Base-by-base conservation (phyloP, 179 eudicot species). In the Silene coronaria region DNA sequence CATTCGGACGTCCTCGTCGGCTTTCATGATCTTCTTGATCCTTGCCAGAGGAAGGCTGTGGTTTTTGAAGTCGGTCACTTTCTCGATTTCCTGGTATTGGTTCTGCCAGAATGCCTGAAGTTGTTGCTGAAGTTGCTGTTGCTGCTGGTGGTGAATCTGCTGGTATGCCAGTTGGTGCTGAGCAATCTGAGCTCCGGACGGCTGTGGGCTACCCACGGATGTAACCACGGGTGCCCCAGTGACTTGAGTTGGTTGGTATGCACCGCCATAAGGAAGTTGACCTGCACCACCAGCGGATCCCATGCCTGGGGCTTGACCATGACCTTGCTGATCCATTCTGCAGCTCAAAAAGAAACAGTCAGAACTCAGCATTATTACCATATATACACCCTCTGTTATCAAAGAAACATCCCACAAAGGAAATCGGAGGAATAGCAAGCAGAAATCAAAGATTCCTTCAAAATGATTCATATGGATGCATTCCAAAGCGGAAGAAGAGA, bases 81-180 rank as follows among this genome's bases (percentile, higher is more conserved):
- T 84, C 84, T 88, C 88, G 9, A 88, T 88, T n/a, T 88, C 92
- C 42, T 80, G 84, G 60, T 77, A 84, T 48, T 88, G 92, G 74
- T 60, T 82, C 30, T 82, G 82, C 92, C 92, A 89, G 80, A 89
- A 87, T 16, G 72, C 67, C 77, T 87, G 92, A 19, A 87, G 89
- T 62, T 89, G 90, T 45, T 84, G 83, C 72, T 89, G 92, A 9
- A 84, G 72, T 53, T 84, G 89, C 57, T 86, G 87, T 57, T 89
- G 96, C 81, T 89, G 96, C 77, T 89, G 96, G 66, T 87, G 91
- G 72, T 91, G 91, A 55, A 87, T 89, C 73, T 91, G 96, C 84
- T 88, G 93, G 73, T 89, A 89, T 21, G 91, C 93, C 21, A 88
- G 90, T 55, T 88, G 96, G 79, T 87, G 92, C 77, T 89, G 93